phyloP scores from a whole-genome alignment of 2,329 filamentous ascomycete species.

The Penicillium decumbens region DNA sequence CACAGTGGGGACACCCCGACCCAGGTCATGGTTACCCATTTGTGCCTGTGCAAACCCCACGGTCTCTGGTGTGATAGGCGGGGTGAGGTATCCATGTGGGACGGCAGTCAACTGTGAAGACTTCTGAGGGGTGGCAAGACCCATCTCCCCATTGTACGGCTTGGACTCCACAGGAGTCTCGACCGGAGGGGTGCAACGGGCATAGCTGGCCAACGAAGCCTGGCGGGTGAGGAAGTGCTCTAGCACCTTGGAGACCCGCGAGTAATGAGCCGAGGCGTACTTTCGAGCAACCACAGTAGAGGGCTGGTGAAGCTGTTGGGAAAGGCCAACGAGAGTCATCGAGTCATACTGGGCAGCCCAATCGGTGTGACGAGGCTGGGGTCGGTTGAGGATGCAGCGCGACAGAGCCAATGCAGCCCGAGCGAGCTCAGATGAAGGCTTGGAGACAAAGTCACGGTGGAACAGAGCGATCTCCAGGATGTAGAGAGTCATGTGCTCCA shows the following conservation, averaged over 20 bases:
- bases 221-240: conserved; percentile 64
- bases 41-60: conserved; percentile 36
- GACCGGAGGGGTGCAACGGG: conserved; percentile 40
- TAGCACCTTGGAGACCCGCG: conserved; percentile 59
- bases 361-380: conserved; percentile 68
- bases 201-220: conserved; percentile 50
- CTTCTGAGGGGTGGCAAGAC: conserved; percentile 44
- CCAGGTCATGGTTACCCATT: conserved; percentile 30
- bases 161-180: conserved; percentile 37
- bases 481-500: conserved; percentile 92
- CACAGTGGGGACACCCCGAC: conserved; percentile 25
- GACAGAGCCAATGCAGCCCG: conserved; percentile 80
- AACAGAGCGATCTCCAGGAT: conserved; percentile 93
- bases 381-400: conserved; percentile 75
- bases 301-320: conserved; percentile 62
- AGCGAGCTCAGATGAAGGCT: conserved; percentile 84
- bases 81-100: conserved; percentile 45
- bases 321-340: conserved; percentile 55
- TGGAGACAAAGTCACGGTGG: conserved; percentile 94
- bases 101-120: conserved; percentile 31
- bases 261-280: conserved; percentile 63
- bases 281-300: conserved; percentile 65
- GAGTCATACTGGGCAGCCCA: conserved; percentile 60
- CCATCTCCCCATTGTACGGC: conserved; percentile 40
- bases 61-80: conserved; percentile 46